Base-by-base conservation (phyloP, 495 filamentous ascomycete genomes). In the Xylaria curta region DNA sequence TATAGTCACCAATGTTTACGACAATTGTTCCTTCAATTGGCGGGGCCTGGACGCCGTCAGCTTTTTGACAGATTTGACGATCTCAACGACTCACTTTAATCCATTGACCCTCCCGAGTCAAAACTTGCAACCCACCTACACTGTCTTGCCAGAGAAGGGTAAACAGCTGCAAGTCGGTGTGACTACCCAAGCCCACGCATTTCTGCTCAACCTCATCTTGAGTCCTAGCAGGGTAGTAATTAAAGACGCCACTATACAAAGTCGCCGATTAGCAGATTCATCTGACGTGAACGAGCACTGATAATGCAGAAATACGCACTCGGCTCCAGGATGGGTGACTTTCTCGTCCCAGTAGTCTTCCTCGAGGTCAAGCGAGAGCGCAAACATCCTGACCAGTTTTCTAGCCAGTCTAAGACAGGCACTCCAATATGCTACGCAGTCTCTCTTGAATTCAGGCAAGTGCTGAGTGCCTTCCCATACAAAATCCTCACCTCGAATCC, bases 1-100 rank as follows among this genome's bases (percentile, higher is more conserved):
- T 81, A 73, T 89, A 88, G 74, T 91, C 89, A 0, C 88, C 89
- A 63, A 92, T 87, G 75, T 91, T 91, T 24, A 92, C 88, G 0
- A 91, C 89, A 15, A 90, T 77, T 0, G 88, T 88, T 17, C 87
- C 88, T 53, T 84, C 75, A 26, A 90, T 80, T 0, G 89, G 89
- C n/a, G 79, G 76, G 8, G 79, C 77, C 77, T 79, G 73, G 59
- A 70, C 31, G 72, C 53, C 42, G 51, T 73, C 12, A 33, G 61
- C 62, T 49, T 10, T 10, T 31, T 53, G 28, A 24, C 51, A 44
- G n/a, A 38, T 46, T 19, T 15, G 46, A 12, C 61, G 9, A 81
- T 53, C 36, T 3, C 60, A 4, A 42, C 33, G 51, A 66, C 72
- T 75, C 28, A 75, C 88, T 73, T 85, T 84, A 19, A 90, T 76